Base-by-base conservation (phyloP, 345 rosid genomes). In the Sisymbrium irio region DNA sequence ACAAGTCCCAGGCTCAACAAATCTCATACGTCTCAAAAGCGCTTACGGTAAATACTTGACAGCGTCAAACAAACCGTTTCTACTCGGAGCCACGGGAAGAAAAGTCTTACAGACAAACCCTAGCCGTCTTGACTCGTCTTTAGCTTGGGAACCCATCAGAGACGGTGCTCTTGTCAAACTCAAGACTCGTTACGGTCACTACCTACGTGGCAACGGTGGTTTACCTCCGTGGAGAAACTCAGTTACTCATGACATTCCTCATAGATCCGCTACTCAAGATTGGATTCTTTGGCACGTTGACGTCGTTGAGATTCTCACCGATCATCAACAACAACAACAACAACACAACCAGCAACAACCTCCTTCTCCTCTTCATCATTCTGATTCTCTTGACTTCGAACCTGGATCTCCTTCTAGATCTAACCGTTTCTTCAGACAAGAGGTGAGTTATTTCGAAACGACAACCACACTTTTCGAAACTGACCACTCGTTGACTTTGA, bases 221-320 rank as follows among this genome's bases (percentile, higher is more conserved):
- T 14, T 85, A 19, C 96, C 96, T 27, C 97, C 97, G 0, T 85
- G 97, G 97, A 83, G 92, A 72, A 85, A 91, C 84, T 85, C 91
- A 2, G 82, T 93, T n/a, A 90, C 93, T 5, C 98, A 93, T 54
- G 97, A 86, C 56, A 81, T 87, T 45, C 89, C 98, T 36, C 83
- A 83, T 2, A 74, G 93, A 79, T 77, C 84, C 11, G 65, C 89
- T 0, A 81, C 92, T 15, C 89, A 89, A 65, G 88, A 83, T 13
- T 90, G 91, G 98, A 18, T 89, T n/a, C 76, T 87, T 18, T 93
- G 97, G 98, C 82, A 84, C 12, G 88, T 93, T 7, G 88, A 87
- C 45, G 75, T 88, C 10, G 56, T 88, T 10, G 91, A 86, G 81
- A 79, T 86, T 47, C 79, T 64, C 42, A 33, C 75, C 27, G 66